phyloP scores from a whole-genome alignment of 768 basidiomycete genomes.

The Harrya chromipes region DNA sequence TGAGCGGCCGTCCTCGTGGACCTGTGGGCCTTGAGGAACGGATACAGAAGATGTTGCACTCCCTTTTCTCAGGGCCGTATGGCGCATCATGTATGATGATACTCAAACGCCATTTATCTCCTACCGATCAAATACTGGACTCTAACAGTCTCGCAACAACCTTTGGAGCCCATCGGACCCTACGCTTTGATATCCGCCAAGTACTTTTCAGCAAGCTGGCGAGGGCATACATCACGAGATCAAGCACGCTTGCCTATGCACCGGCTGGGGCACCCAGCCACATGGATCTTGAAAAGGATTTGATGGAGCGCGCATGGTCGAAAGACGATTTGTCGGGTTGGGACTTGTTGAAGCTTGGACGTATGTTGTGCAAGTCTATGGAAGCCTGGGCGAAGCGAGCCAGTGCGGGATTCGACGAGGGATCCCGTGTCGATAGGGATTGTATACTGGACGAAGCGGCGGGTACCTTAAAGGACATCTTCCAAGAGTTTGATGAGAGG shows the following conservation, averaged over 20 bases:
- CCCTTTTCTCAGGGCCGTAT: conserved; percentile 63
- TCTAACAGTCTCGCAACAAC: conserved; percentile 38
- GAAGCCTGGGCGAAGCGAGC: conserved; percentile 53
- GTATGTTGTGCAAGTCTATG: conserved; percentile 50
- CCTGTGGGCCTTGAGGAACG: conserved; percentile 46
- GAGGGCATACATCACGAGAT: conserved; percentile 58
- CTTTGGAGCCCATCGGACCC: conserved; percentile 58
- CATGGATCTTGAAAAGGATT: conserved; percentile 56
- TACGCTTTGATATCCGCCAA: conserved; percentile 62
- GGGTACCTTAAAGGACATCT: conserved; percentile 65
- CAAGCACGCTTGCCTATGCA: conserved; percentile 50
- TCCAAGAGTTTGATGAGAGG: conserved; percentile 67
- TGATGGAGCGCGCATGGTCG: conserved; percentile 74
- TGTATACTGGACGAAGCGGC: conserved; percentile 67
- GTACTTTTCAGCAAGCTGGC: conserved; percentile 61
- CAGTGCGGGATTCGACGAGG: conserved; percentile 27
- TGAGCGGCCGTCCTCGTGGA: conserved; percentile 33
- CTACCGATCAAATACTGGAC: conserved; percentile 23
- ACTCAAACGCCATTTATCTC: conserved; percentile 54
- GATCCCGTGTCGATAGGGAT: conserved; percentile 40
- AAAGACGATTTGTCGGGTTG: conserved; percentile 65
- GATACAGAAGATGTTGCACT: conserved; percentile 53
- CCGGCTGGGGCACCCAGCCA: conserved; percentile 58
- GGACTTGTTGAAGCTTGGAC: conserved; percentile 60
- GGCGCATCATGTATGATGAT: conserved; percentile 61